These are phyloP conservation scores for Luffa aegyptiaca DNA, from an alignment of 306 rosid genomes.

Conservation along the genomic window DNA sequence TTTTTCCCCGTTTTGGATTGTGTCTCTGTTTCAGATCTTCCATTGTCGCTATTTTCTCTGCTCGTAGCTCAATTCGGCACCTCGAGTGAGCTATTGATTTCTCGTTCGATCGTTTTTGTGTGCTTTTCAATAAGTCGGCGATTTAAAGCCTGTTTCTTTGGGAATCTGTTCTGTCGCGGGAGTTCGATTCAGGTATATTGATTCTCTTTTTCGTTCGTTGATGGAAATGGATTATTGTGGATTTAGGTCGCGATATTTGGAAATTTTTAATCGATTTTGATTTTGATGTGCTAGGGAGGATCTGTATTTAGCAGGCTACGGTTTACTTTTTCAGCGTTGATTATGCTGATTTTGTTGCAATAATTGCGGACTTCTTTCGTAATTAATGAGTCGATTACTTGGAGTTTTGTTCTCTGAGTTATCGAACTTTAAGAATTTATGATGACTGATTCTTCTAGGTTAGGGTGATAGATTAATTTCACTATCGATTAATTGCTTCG, in stretches of 20 bases:
- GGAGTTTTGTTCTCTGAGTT: slow-evolving; percentile 4
- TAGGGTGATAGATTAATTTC: background rate
- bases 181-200: slow-evolving; percentile 30
- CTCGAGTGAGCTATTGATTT: slow-evolving; percentile 24
- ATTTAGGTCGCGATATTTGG: slow-evolving; percentile 15
- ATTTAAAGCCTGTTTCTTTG: slow-evolving; percentile 20
- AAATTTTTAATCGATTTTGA: background rate
- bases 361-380: background rate
- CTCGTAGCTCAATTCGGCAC: slow-evolving; percentile 21
- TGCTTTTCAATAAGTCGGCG: slow-evolving; percentile 11
- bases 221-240: background rate
- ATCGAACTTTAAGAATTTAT: slow-evolving; percentile 2
- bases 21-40: slow-evolving; percentile 28
- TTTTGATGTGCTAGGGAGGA: slow-evolving; percentile 9
- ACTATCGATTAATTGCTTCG: slow-evolving; percentile 6
- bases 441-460: background rate
- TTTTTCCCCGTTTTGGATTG: background rate
- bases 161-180: slow-evolving; percentile 10
- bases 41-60: slow-evolving; percentile 21
- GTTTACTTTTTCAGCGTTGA: slow-evolving; percentile 4
- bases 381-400: slow-evolving; percentile 1
- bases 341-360: slow-evolving; percentile 6
- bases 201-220: slow-evolving; percentile 2
- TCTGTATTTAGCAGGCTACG: slow-evolving; percentile 10
- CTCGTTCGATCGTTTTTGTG: slow-evolving; percentile 7